Conservation (phyloP, 176 grass and related monocot genomes). For the Echinochloa phyllopogon region DNA sequence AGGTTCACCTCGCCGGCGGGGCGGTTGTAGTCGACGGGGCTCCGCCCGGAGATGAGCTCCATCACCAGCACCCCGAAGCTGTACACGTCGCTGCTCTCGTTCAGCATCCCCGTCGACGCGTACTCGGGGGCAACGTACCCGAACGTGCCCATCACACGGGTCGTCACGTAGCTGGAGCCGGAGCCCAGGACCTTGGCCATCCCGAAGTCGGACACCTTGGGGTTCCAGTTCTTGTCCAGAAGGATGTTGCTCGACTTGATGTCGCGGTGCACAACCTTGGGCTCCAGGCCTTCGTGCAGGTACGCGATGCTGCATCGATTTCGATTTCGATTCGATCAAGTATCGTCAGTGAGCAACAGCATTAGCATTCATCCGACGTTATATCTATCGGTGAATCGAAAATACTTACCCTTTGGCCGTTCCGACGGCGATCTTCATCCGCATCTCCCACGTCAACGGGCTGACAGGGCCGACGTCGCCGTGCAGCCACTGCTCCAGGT, state of each 20-base stretch:
- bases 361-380: not conserved
- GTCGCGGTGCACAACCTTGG: conserved; percentile 95
- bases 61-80: conserved; percentile 96
- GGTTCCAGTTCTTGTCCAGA: conserved; percentile 88
- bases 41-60: conserved; percentile 91
- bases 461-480: conserved; percentile 62
- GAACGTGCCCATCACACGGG: conserved; percentile 97
- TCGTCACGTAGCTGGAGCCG: conserved; percentile 93
- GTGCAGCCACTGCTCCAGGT: conserved; percentile 96
- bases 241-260: conserved; percentile 99
- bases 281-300: conserved; percentile 95
- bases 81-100: conserved; percentile 94
- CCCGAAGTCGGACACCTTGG: conserved; percentile 99
- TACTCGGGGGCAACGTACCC: conserved; percentile 99
- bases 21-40: conserved; percentile 86
- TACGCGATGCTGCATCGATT: conserved; percentile 71
- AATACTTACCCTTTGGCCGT: conserved; percentile 89
- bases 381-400: not conserved
- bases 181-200: conserved; percentile 90
- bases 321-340: not conserved
- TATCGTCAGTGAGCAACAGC: not conserved
- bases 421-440: conserved; percentile 88
- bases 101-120: conserved; percentile 96
- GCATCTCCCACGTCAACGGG: conserved; percentile 79
- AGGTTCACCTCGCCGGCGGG: conserved; percentile 91